Base-by-base conservation (phyloP, 331 rosid genomes). In the Rhamnella rubrinervis region DNA sequence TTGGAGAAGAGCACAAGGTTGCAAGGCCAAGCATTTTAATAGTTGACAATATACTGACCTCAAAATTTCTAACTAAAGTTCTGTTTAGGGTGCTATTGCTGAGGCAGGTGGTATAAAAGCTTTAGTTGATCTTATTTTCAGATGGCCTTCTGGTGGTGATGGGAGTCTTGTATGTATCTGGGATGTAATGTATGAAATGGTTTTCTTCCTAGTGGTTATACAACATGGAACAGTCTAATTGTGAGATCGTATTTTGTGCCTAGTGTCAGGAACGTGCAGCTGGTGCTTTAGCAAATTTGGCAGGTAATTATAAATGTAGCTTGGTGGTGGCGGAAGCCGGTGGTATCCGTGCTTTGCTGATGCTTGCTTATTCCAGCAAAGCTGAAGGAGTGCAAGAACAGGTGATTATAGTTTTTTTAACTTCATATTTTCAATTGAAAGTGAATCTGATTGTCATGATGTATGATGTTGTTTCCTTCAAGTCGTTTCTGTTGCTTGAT, bases 351-450 rank as follows among this genome's bases (percentile, higher is more conserved):
- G 96, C 97, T 71, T 79, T 92, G 67, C 95, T 92, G 83, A 92
- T 84, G 95, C 97, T 92, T 82, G 96, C 97, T 47, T 89, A 93
- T 61, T 84, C 76, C 65, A 87, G 96, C 88, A 87, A 92, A 75
- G 87, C 77, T 70, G 97, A 92, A 76, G 97, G 97, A 71, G 97
- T 92, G 75, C 97, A 89, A 79, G 97, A 92, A 78, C 97, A 92
- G 97, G 97, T 92, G 77, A 19, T 40, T 62, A 31, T 58, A 49
- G 66, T 46, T 64, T 74, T 57, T 57, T 57, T 26, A 74, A 10
- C 13, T 41, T 41, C 14, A 11, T 44, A 44, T 44, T 12, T 44
- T 44, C 11, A 9, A 44, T 10, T 44, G 49, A 44, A 11, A 44
- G 49, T 31, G 35, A 44, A 11, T 44, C 67, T 50, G 46, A 44